A percentile compares a stretch with the other conserved stretches of the same genome.
phyloP scores from a whole-genome alignment of 2,329 filamentous ascomycete species.

The Incumbomyces delicatus region DNA sequence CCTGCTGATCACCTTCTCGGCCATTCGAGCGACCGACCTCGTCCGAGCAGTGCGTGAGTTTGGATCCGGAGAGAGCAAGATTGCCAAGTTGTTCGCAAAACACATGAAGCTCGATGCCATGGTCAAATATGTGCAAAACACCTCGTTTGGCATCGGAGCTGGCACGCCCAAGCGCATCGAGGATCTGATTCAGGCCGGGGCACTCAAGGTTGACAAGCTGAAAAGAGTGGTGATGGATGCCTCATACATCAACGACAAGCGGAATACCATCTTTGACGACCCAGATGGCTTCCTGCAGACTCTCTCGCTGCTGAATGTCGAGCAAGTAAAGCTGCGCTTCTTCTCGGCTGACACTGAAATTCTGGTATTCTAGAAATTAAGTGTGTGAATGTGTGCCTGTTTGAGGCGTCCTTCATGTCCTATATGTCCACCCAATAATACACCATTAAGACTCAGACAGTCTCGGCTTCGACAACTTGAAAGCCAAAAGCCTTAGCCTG shows the following conservation, averaged over 20 bases:
- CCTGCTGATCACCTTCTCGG: slow-evolving; percentile 75
- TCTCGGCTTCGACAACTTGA: no score
- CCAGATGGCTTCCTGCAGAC: slow-evolving; percentile 80
- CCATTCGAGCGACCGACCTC: slow-evolving; percentile 75
- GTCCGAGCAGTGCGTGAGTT: slow-evolving; percentile 38
- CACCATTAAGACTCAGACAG: no score
- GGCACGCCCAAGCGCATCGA: slow-evolving; percentile 77
- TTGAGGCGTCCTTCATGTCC: no score
- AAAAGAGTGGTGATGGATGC: slow-evolving; percentile 80
- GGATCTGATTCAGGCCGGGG: slow-evolving; percentile 75
- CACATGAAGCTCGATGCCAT: slow-evolving; percentile 93
- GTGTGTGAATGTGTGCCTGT: no score
- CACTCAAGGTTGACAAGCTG: slow-evolving; percentile 60
- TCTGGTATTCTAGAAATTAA: slow-evolving; percentile 14
- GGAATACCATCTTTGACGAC: slow-evolving; percentile 89
- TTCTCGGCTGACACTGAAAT: slow-evolving; percentile 10
- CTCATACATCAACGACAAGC: slow-evolving; percentile 90
- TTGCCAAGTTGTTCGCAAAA: slow-evolving; percentile 94
- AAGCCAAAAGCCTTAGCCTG: no score
- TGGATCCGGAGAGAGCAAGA: slow-evolving; percentile 50
- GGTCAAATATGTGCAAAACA: slow-evolving; percentile 60
- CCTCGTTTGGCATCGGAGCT: slow-evolving; percentile 71
- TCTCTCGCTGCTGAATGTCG: slow-evolving; percentile 59
- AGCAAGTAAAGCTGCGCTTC: slow-evolving; percentile 44
- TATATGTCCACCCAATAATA: no score